Conservation (phyloP, 768 basidiomycete species). For the Antrodiella citrinella region DNA sequence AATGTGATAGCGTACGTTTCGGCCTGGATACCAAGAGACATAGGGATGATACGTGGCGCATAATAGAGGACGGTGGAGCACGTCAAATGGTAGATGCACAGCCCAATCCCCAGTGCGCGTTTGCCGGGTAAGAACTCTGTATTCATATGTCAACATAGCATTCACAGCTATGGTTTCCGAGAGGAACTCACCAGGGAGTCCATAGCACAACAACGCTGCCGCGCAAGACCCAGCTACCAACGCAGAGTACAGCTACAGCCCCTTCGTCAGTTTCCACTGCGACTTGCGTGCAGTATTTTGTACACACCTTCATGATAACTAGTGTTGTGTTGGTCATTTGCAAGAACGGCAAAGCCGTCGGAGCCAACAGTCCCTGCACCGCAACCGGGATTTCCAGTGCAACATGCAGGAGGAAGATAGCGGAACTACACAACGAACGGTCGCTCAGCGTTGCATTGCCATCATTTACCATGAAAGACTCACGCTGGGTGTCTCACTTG, state of each 20-base stretch:
- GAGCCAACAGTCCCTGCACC: conserved; percentile 65
- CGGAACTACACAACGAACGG: conserved; percentile 32
- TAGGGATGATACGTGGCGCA: conserved; percentile 73
- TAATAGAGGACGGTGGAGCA: conserved; percentile 69
- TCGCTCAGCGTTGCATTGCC: too few species aligned
- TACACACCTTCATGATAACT: conserved; percentile 63
- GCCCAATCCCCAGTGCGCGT: conserved; percentile 68
- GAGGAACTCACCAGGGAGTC: conserved; percentile 57
- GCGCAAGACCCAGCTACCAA: conserved; percentile 55
- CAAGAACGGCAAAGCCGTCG: conserved; percentile 59
- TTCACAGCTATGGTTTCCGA: too few species aligned
- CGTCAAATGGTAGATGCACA: conserved; percentile 69
- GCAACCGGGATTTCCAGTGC: conserved; percentile 73
- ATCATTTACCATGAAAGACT: background rate
- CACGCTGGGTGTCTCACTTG: conserved; percentile 9
- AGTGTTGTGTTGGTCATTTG: conserved; percentile 79
- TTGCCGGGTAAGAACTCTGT: conserved; percentile 81
- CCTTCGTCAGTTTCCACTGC: background rate
- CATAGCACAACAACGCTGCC: conserved; percentile 52
- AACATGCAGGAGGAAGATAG: conserved; percentile 71
- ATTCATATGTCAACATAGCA: too few species aligned
- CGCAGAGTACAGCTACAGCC: conserved; percentile 56
- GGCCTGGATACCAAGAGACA: conserved; percentile 49
- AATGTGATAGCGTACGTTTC: conserved; percentile 48
- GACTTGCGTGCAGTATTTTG: background rate